phyloP scores from a whole-genome alignment of 2,329 filamentous ascomycete species.

The Botrytis deweyae region DNA sequence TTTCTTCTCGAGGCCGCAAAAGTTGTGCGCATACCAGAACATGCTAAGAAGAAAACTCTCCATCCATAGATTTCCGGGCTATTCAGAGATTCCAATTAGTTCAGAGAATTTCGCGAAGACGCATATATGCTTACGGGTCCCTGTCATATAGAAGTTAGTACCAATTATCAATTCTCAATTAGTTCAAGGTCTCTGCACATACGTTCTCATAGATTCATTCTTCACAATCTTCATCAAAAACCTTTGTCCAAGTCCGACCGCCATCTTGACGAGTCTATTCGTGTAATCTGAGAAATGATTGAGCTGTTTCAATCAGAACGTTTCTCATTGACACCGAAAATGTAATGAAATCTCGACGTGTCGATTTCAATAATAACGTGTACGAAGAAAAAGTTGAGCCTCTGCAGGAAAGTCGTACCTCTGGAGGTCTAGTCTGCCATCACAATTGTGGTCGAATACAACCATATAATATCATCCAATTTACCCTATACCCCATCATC shows the following conservation, averaged over 20 bases:
- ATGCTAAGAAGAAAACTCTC: slow-evolving; percentile 63
- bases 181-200: slow-evolving; percentile 7
- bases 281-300: not conserved
- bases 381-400: not conserved
- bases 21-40: slow-evolving; percentile 33
- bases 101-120: no score
- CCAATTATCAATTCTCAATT: not conserved
- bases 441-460: not conserved
- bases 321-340: not conserved
- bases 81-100: slow-evolving; percentile 20
- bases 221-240: slow-evolving; percentile 37
- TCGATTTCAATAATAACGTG: not conserved
- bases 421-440: not conserved
- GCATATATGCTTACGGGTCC: slow-evolving; percentile 15
- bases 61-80: slow-evolving; percentile 47
- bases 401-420: not conserved
- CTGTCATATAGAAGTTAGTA: not conserved
- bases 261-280: not conserved
- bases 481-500: not conserved
- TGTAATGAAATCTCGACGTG: not conserved
- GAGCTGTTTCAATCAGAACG: not conserved
- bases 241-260: not conserved
- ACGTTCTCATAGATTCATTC: slow-evolving; percentile 68
- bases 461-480: not conserved
- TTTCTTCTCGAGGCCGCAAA: not conserved